These are phyloP conservation scores for Teunomyces tritomae DNA, from an alignment of 805 yeast genomes.

Conservation along the genomic window DNA sequence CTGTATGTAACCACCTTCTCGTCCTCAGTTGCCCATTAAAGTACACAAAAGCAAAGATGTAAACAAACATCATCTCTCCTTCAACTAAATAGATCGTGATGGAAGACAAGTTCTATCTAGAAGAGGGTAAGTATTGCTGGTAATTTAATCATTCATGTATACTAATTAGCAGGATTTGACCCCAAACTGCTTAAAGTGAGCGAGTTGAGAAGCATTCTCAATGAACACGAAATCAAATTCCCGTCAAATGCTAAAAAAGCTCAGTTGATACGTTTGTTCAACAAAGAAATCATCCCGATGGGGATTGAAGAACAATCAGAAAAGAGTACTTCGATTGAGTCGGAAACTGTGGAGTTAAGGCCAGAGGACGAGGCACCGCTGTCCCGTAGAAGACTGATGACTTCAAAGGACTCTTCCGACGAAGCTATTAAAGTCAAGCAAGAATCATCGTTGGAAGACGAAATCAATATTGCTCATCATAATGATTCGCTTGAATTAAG, in stretches of 20 bases:
- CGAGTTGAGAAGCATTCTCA: constrained; percentile 63
- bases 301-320: constrained; percentile 39
- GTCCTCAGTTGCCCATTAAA: background rate
- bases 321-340: constrained; percentile 17
- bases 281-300: constrained; percentile 49
- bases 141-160: background rate
- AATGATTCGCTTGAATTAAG: background rate
- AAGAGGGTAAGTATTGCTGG: constrained; percentile 18
- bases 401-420: background rate
- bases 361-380: background rate
- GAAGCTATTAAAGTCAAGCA: background rate
- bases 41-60: constrained; percentile 2
- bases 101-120: constrained; percentile 23
- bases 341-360: constrained; percentile 12
- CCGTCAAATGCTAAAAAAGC: constrained; percentile 67
- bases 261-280: constrained; percentile 59
- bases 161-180: constrained; percentile 51
- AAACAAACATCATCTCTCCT: constrained; percentile 6
- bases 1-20: too few relatives aligned
- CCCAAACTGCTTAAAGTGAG: constrained; percentile 65
- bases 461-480: background rate
- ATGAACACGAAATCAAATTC: constrained; percentile 58
- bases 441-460: background rate
- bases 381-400: background rate
- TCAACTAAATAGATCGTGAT: constrained; percentile 7